Base-by-base conservation (phyloP, 257 asterid genomes). In the Gentiana dahurica region DNA sequence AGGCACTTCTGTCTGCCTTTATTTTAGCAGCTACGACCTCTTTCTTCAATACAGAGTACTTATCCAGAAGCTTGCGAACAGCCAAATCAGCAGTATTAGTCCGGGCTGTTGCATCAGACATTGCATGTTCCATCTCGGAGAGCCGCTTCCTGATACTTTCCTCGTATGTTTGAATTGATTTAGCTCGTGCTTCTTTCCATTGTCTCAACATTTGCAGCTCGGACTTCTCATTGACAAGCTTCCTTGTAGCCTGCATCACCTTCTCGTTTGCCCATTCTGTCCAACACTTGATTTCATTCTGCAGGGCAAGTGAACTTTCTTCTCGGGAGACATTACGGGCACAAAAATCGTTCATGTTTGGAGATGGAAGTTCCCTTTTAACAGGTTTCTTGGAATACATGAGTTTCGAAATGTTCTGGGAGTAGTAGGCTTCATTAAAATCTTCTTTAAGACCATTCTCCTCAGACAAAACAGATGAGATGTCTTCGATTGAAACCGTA, bases 201-300 rank as follows among this genome's bases (percentile, higher is more conserved):
- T 79, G 82, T 75, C 76, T 87, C 79, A 91, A 53, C 65, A 62
- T 73, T 75, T 74, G 82, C 81, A 87, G 51, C 76, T 87, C 98
- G 3, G 43, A 59, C 75, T 70, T 64, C 58, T 82, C 86, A 73
- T 82, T 84, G 36, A 73, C 65, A 12, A 87, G 89, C 76, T 76
- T 81, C 53, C 69, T 63, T 49, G 95, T 77, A 43, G 81, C 89
- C 75, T 82, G 84, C 95, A 71, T 83, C 44, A 91, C 73, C 77
- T 85, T 87, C 71, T 81, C 80, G 11, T 68, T 81, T 1, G 85
- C 85, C 95, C 95, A 91, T 34, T 79, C 79, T 8, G 59, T 70
- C 96, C 94, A 87, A 49, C 65, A 68, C 54, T 63, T 68, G 61
- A 85, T 62, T 67, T 82, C 84, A 51, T 72, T 74, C 70, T 79